Base-by-base conservation (phyloP, 225 moss, liverwort and hornwort genomes). In the Rhytidiadelphus loreus region DNA sequence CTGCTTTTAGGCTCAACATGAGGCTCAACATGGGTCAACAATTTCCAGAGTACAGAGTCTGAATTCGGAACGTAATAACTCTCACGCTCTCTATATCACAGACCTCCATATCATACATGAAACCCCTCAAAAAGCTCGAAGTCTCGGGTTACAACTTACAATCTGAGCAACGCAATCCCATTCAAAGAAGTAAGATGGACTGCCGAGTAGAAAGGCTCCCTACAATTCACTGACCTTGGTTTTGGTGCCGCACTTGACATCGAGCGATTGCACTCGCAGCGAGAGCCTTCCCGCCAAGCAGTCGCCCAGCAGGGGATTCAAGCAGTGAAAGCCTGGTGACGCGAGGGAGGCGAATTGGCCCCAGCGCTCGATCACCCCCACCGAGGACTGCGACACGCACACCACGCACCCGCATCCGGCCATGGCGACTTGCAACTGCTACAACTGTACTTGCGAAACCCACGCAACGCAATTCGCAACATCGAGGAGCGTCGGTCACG, bases 211-310 rank as follows among this genome's bases (percentile, higher is more conserved):
- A 39, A 29, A 68, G 20, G 18, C 29, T 11, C 57, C 43, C 41
- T 12, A 16, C 73, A 74, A 33, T 57, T 12, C 53, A 68, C 88
- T n/a, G 55, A 98, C 98, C 96, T 98, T 97, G 30, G 95, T 96
- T 90, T 98, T 98, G 46, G 98, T 97, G 80, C 97, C 98, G 86
- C 98, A 98, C 62, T 95, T 97, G 75, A 98, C 97, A 78, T 98
- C 95, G 50, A 98, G 95, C 33, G 94, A 96, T 92, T 97, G 96
- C 76, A 99, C 91, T 35, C 98, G 92, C 83, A 97, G 81, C 28
- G 97, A 96, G 57, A 99, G 93, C 30, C 84, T 89, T 28, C 98
- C 98, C 41, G 94, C 94, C 82, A 99, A 48, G 92, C 95, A 96
- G 87, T 96, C 91, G 66, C 97, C 98, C 50, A 91, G 43, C 32